Conservation (phyloP, 176 grass and related monocot species). For the Aechmea fasciata region DNA sequence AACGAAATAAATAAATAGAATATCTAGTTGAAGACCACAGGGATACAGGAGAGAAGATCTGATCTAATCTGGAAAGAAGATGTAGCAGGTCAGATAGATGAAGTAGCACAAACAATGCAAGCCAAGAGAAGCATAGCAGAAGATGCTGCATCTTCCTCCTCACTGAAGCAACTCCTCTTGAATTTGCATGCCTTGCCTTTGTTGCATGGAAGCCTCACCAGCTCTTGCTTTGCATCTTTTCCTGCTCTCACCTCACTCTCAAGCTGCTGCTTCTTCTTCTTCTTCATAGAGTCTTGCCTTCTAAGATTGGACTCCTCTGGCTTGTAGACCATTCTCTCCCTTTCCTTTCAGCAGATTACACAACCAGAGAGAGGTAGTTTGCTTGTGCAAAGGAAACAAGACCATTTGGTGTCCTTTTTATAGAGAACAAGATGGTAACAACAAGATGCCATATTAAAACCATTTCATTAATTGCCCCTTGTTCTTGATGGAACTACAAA, state of each 20-base stretch:
- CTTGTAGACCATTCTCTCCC: constrained; percentile 17
- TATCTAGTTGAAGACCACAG: background rate
- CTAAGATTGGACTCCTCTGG: constrained; percentile 6
- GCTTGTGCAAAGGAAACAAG: constrained; percentile 5
- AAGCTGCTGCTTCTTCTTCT: constrained; percentile 4
- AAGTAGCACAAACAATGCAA: constrained; percentile 54
- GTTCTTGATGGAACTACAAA: background rate
- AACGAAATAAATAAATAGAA: background rate
- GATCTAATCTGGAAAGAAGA: background rate
- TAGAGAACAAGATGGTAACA: background rate
- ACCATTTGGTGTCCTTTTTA: background rate
- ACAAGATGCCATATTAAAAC: background rate
- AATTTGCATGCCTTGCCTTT: constrained; percentile 75
- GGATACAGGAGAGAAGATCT: background rate
- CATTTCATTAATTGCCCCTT: background rate
- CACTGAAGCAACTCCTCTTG: constrained; percentile 81
- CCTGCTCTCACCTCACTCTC: constrained; percentile 3
- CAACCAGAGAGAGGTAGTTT: constrained; percentile 4
- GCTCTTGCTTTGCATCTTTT: constrained; percentile 18
- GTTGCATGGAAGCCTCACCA: constrained; percentile 51
- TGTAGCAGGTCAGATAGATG: background rate
- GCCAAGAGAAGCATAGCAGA: constrained; percentile 74
- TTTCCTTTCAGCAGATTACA: background rate
- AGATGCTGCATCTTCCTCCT: constrained; percentile 57
- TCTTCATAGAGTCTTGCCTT: constrained; percentile 19